These are phyloP conservation scores for Vigna reflexopilosa DNA, from an alignment of 306 rosid species.

Conservation along the genomic window DNA sequence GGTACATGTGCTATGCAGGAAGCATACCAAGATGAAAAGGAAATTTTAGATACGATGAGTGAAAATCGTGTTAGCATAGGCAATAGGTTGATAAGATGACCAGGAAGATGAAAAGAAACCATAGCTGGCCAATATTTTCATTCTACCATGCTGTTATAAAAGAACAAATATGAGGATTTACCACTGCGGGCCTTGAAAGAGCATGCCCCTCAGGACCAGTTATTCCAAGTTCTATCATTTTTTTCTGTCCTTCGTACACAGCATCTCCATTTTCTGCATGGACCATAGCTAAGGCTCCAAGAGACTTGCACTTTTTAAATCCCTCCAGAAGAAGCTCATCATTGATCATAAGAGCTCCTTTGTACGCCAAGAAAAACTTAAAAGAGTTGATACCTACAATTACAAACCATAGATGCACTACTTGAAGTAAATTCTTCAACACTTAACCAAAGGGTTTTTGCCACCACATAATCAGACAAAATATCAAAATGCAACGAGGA, in stretches of 20 bases:
- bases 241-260: conserved; percentile 83
- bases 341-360: conserved; percentile 80
- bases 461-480: background rate
- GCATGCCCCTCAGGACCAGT: conserved; percentile 97
- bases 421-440: conserved; percentile 29
- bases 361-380: conserved; percentile 96
- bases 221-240: conserved; percentile 94
- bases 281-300: conserved; percentile 97
- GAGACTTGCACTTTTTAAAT: conserved; percentile 87
- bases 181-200: conserved; percentile 93
- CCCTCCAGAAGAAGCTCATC: conserved; percentile 93
- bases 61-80: background rate
- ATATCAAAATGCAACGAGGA: conserved; percentile 25
- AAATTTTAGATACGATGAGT: background rate
- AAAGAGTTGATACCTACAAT: conserved; percentile 89
- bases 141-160: conserved; percentile 6
- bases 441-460: conserved; percentile 14
- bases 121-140: conserved; percentile 6
- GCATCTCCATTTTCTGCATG: conserved; percentile 99
- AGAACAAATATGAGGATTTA: conserved; percentile 43
- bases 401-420: conserved; percentile 17
- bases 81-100: background rate
- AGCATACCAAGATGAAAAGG: conserved; percentile 19
- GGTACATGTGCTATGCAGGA: conserved; percentile 1
- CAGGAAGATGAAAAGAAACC: conserved; percentile 10